A percentile compares a stretch with the other conserved stretches of the same genome.
phyloP scores from a whole-genome alignment of 495 filamentous ascomycete species.

The Hypoxylon crocopeplum region DNA sequence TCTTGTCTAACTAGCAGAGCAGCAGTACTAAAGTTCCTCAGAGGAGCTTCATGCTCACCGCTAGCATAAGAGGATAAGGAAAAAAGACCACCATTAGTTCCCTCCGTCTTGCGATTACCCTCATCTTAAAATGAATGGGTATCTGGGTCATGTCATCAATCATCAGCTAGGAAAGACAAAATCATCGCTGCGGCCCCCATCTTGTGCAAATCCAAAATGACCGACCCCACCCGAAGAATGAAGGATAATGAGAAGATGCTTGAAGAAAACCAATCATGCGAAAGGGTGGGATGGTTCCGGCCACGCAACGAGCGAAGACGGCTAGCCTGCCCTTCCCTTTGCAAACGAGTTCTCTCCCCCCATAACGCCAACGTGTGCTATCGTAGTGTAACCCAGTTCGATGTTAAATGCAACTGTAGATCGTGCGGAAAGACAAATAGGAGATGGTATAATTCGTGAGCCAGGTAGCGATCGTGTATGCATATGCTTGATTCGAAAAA shows the following conservation, averaged over 20 bases:
- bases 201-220: conserved; percentile 27
- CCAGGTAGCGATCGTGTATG: conserved; percentile 30
- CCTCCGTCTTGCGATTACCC: conserved; percentile 43
- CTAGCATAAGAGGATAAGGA: conserved; percentile 22
- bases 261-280: conserved; percentile 3
- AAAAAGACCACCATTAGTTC: conserved; percentile 35
- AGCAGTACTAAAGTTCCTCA: neutral
- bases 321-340: neutral
- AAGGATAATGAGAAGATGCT: conserved; percentile 15
- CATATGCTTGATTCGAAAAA: conserved; percentile 28
- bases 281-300: conserved; percentile 2
- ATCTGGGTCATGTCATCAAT: conserved; percentile 40
- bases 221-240: conserved; percentile 11
- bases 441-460: conserved; percentile 34
- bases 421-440: conserved; percentile 11
- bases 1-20: conserved; percentile 30
- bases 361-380: conserved; percentile 35
- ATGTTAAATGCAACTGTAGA: conserved; percentile 30
- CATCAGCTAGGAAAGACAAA: conserved; percentile 38
- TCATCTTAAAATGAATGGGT: conserved; percentile 47
- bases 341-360: conserved; percentile 13
- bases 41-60: conserved; percentile 5
- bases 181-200: conserved; percentile 25
- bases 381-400: conserved; percentile 25
- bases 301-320: conserved; percentile 27